Base-by-base conservation (phyloP, 2,329 filamentous ascomycete genomes). In the Cyphellophora europaea region DNA sequence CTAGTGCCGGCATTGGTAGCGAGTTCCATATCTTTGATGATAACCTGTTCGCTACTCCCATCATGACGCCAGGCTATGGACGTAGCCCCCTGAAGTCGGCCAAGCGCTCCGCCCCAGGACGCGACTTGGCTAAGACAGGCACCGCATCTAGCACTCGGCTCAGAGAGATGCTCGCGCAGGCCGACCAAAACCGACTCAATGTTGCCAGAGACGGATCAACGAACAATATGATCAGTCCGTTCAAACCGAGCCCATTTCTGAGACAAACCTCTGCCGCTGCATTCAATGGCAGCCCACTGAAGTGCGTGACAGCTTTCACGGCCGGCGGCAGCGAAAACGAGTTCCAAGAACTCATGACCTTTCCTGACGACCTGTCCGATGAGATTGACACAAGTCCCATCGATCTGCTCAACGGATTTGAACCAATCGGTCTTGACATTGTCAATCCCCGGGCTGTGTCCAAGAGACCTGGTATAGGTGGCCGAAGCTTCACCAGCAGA, bases 11-110 rank as follows among this genome's bases (percentile, higher is more conserved):
- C 32, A 53, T 53, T 34, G 65, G 68, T 40, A 63, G 66, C 37
- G 57, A 60, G 36, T 78, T 75, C 48, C 71, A 76, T 48, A 67
- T 76, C 27, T 78, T 77, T 44, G 56, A 58, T 6, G 65, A 68
- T 30, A n/a, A n/a, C n/a, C n/a, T n/a, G n/a, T n/a, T n/a, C n/a
- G 38, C 56, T n/a, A 52, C 55, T 19, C 61, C 59, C 5, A 35
- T 33, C 12, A 16, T 40, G 11, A 53, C 53, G 16, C 46, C 56
- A 21, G n/a, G n/a, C n/a, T n/a, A n/a, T n/a, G n/a, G n/a, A n/a
- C n/a, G n/a, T n/a, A 77, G 73, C 16, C 74, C 74, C 2, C 62
- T 69, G 44, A 77, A 75, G 54, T 62, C 63, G 5, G 54, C 56
- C 3, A 71, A 70, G 44, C 67, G 71, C 19, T 59, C 66, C 6